Conservation (phyloP, 2,329 filamentous ascomycete genomes). For the Coleophoma crateriformis region DNA sequence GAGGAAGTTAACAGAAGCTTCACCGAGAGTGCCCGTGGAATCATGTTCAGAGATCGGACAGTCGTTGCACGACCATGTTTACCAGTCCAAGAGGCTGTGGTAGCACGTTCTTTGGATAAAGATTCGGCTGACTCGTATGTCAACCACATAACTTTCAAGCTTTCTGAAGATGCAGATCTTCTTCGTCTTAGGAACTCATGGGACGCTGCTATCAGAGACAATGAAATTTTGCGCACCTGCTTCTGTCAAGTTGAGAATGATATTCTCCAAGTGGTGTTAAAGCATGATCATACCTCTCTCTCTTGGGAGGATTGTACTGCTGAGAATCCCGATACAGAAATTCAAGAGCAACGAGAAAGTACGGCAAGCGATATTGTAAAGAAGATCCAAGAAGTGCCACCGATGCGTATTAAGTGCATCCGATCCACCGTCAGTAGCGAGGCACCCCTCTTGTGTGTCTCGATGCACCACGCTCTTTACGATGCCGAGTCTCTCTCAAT, state of each 20-base stretch:
- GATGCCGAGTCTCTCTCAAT: conserved; percentile 28
- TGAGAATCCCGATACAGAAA: neutral
- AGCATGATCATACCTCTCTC: conserved; percentile 3
- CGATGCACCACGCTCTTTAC: conserved; percentile 32
- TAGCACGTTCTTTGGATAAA: conserved; percentile 30
- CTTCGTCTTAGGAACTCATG: conserved; percentile 19
- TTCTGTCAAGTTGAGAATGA: conserved; percentile 24
- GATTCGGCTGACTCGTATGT: conserved; percentile 25
- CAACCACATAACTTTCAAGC: conserved; percentile 26
- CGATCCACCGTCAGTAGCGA: conserved; percentile 6
- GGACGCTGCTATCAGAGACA: conserved; percentile 14
- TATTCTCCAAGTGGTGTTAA: conserved; percentile 27
- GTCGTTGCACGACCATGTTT: neutral
- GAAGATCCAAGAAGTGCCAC: conserved; percentile 19
- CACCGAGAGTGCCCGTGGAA: neutral
- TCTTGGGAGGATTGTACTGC: neutral
- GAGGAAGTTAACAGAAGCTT: neutral
- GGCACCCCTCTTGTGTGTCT: conserved; percentile 21
- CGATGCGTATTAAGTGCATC: conserved; percentile 22
- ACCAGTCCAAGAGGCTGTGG: conserved; percentile 9
- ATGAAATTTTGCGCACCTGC: conserved; percentile 27
- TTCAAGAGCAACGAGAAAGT: conserved; percentile 8
- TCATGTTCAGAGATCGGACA: neutral
- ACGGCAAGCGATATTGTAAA: conserved; percentile 21
- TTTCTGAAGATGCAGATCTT: conserved; percentile 15